Base-by-base conservation (phyloP, 2,329 filamentous ascomycete genomes). In the Cercospora citrullina region DNA sequence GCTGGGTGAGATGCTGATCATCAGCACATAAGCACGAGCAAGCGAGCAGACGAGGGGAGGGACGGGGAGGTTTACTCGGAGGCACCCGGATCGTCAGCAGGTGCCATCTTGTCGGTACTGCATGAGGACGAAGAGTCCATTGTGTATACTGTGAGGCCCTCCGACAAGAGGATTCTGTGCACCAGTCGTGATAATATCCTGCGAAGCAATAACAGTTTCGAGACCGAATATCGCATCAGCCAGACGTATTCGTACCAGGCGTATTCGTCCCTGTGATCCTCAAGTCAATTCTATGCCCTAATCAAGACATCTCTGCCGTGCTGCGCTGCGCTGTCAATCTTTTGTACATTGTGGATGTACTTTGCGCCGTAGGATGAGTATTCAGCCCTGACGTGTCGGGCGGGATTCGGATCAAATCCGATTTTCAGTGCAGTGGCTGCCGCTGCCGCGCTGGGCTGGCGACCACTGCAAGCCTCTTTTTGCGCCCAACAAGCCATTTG, bases 381-480 rank as follows among this genome's bases (percentile, higher is more conserved):
- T 42, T 42, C 36, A 42, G 36, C 36, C 16, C 16, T 42, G 36
- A 42, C 36, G 36, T n/a, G 36, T 42, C 33, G 33, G 12, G 4
- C 33, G 36, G 36, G 36, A 42, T 1, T 42, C 36, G 36, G 36
- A 42, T 42, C 36, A n/a, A 42, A 42, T 42, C 36, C 36, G 36
- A 42, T n/a, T 42, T 42, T n/a, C 36, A 42, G 10, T 31, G 28
- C 28, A 14, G 36, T 42, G 36, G 36, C 36, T 42, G 36, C 36
- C 1, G 36, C 36, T 42, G 36, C 36, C 36, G 36, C 36, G 36
- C 36, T 42, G 36, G 55, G 55, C 28, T 33, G 16, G 18, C 55
- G n/a, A 58, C 55, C 28, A 58, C 55, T 33, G 55, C 55, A 58
- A 30, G 55, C 28, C 55, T 58, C 55, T 58, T n/a, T 53, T 53